Evolutionary conservation across 73 alveolate species (phyloP).

Genomic region (Chromera velia): DNA sequence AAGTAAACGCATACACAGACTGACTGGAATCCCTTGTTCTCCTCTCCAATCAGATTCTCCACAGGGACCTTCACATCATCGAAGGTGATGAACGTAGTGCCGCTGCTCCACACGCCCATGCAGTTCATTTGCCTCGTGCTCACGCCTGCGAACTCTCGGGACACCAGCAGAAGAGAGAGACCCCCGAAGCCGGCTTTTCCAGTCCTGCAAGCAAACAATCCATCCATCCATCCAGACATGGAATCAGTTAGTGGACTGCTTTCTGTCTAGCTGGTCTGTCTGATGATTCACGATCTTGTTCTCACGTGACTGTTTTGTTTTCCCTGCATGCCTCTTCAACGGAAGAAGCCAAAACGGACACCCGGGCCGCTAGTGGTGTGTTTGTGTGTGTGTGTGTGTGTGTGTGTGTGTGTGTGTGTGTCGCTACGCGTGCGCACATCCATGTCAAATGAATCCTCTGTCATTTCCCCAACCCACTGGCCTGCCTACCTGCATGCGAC

Average conservation of each 20-base stretch:
- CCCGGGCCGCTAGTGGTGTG: no score
- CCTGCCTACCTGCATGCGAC: background rate
- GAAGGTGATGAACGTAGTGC: conserved; percentile 39
- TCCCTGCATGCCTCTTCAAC: no score
- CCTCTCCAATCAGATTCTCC: conserved; percentile 33
- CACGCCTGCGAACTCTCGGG: conserved; percentile 5
- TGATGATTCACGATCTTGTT: no score
- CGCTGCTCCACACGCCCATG: conserved; percentile 29
- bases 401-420: no score
- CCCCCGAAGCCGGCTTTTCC: conserved; percentile 40
- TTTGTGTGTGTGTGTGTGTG: no score
- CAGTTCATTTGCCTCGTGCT: conserved; percentile 30
- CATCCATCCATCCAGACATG: background rate
- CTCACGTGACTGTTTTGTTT: no score
- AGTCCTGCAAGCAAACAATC: conserved; percentile 29
- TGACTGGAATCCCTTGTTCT: conserved; percentile 32
- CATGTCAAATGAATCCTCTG: no score
- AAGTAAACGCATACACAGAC: no score
- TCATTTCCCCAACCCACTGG: no score
- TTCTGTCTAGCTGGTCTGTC: no score
- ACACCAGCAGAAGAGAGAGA: conserved; percentile 24
- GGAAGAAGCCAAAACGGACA: no score
- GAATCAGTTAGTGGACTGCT: background rate
- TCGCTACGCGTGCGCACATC: no score
- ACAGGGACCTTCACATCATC: conserved; percentile 28